These are phyloP conservation scores for Psilocybe cyanescens DNA, from an alignment of 768 basidiomycete genomes.

Conservation along the genomic window DNA sequence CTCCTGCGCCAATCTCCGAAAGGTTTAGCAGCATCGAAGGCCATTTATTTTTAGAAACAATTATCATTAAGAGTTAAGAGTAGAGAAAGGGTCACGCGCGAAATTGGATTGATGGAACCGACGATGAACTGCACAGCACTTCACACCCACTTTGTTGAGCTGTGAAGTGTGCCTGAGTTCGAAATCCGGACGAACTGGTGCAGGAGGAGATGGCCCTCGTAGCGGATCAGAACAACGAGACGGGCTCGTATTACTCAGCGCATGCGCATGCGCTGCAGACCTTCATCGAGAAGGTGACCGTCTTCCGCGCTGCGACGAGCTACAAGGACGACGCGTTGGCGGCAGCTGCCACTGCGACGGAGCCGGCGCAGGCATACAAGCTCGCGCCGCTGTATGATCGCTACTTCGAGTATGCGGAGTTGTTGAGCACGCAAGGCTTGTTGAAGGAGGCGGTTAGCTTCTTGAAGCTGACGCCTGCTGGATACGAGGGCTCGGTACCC, in stretches of 20 bases:
- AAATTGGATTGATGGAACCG: too few relatives aligned
- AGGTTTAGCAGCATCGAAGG: too few relatives aligned
- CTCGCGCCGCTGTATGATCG: constrained; percentile 87
- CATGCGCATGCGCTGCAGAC: constrained; percentile 88
- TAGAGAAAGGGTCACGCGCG: too few relatives aligned
- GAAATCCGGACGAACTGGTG: constrained; percentile 66
- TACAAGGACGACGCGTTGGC: constrained; percentile 78
- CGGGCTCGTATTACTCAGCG: constrained; percentile 70
- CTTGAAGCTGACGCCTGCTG: constrained; percentile 75
- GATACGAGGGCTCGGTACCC: constrained; percentile 66
- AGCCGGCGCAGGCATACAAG: constrained; percentile 72
- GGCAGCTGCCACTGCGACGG: constrained; percentile 33
- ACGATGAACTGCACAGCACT: too few relatives aligned
- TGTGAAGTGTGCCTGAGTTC: too few relatives aligned
- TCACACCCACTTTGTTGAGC: too few relatives aligned
- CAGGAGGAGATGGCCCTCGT: constrained; percentile 77
- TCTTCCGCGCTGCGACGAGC: constrained; percentile 86
- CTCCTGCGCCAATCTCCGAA: too few relatives aligned
- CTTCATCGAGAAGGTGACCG: constrained; percentile 95
- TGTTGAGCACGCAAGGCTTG: constrained; percentile 90
- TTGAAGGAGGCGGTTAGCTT: constrained; percentile 81
- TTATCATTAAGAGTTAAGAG: too few relatives aligned
- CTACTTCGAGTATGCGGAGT: constrained; percentile 94
- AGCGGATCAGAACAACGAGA: constrained; percentile 39
- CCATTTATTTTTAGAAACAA: too few relatives aligned